Evolutionary conservation across 805 yeast species (phyloP).

Genomic region (Blastobotrys chiropterorum): DNA sequence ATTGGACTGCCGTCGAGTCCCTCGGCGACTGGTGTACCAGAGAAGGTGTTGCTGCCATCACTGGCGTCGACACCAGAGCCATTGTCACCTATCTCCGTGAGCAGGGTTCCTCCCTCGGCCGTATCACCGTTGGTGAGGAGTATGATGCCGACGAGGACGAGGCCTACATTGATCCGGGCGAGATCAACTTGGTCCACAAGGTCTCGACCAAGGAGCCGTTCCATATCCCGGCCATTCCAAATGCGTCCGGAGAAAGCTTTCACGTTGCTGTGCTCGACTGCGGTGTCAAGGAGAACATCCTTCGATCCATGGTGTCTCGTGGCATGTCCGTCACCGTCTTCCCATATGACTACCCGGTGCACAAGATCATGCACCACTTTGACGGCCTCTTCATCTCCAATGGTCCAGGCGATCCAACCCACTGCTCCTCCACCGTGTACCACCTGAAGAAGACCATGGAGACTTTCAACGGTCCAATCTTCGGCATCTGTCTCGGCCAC

Average conservation of each 20-base stretch:
- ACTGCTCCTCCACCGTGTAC: conserved; percentile 71
- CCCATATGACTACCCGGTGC: conserved; percentile 93
- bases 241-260: conserved; percentile 41
- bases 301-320: conserved; percentile 87
- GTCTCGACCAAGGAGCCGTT: conserved; percentile 95
- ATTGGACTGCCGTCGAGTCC: conserved; percentile 98
- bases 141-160: conserved; percentile 89
- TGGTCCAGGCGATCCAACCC: conserved; percentile 98
- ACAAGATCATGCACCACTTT: conserved; percentile 81
- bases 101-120: conserved; percentile 90
- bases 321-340: conserved; percentile 95
- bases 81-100: conserved; percentile 90
- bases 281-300: conserved; percentile 96
- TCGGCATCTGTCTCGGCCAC: conserved; percentile 97
- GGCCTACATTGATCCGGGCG: conserved; percentile 85
- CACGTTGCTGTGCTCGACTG: conserved; percentile 95
- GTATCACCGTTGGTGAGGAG: conserved; percentile 83
- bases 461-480: conserved; percentile 71
- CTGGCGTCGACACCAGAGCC: conserved; percentile 97
- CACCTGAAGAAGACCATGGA: conserved; percentile 69
- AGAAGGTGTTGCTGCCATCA: conserved; percentile 91
- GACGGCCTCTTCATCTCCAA: conserved; percentile 94
- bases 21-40: conserved; percentile 93
- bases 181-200: conserved; percentile 81
- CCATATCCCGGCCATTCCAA: conserved; percentile 61